Evolutionary conservation across 441 rosid genomes (phyloP).

Genomic region (Metrosideros polymorpha): DNA sequence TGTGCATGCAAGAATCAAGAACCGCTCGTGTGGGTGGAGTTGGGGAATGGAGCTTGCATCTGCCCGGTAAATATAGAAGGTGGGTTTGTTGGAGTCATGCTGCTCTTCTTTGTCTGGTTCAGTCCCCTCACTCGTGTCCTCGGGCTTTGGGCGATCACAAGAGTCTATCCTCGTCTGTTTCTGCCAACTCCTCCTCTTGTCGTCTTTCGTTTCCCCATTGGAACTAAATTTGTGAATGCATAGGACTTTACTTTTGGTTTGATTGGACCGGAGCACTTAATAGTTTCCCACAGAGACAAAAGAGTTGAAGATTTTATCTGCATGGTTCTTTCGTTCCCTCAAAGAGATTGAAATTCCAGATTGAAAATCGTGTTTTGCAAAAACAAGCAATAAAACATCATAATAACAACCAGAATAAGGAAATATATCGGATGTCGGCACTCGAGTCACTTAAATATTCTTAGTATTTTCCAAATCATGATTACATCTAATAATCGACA

Average conservation of each 20-base stretch:
- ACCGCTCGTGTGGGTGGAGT: constrained; percentile 57
- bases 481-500: not conserved
- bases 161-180: not conserved
- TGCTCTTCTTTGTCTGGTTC: not conserved
- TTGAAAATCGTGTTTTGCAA: not conserved
- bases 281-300: too few relatives aligned
- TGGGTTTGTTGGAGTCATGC: not conserved
- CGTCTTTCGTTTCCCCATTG: not conserved
- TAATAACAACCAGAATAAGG: not conserved
- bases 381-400: not conserved
- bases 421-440: not conserved
- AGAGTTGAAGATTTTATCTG: not conserved
- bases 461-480: fast-evolving
- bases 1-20: constrained; percentile 33
- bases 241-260: not conserved
- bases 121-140: not conserved
- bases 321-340: not conserved
- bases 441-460: fast-evolving
- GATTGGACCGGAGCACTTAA: not conserved
- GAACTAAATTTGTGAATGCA: not conserved
- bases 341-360: not conserved
- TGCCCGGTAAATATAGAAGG: not conserved
- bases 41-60: constrained; percentile 8
- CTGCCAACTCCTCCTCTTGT: not conserved
- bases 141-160: not conserved